Evolutionary conservation across 345 rosid species (phyloP), one percentile per base, ranked within the genome.

Genomic region (Erodium maritimum): DNA sequence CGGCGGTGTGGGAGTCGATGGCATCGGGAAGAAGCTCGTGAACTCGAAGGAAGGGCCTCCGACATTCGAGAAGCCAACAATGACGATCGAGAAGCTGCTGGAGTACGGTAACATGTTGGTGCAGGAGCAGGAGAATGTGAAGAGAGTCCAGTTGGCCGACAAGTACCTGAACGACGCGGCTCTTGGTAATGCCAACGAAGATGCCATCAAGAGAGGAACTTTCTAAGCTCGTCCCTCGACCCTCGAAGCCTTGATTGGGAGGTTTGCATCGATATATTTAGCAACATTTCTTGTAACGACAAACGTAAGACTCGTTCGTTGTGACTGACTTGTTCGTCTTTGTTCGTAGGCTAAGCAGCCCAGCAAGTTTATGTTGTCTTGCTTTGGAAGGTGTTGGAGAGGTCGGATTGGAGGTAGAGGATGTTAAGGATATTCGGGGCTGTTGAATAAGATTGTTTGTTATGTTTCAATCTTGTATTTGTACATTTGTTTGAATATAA

Each of bases 101-200:
- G 85, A 81, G 62, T 91, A 91, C 5, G 96, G 96, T 37, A 70
- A 72, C 77, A 83, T 91, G 98, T 83, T 86, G 66, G 98, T 88
- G 19, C 69, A 70, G 54, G 98, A 91, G 60, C 96, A 91, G 70
- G 93, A 91, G 61, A 91, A 91, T 19, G 95, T 91, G 60, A 91
- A 91, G 88, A 83, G 98, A 71, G 96, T 88, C 59, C 96, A 91
- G 63, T 77, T 91, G 72, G 96, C 98, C 17, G 96, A 88, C 70
- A 83, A 79, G 63, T 91, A 91, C 76, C 11, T 88, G 73, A 79
- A 57, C 18, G 80, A 91, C 55, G 96, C 99, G 34, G 93, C 99
- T 1, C 95, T 93, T 33, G 96, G 99, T 20, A 85, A 83, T 0
- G 99, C 86, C 55, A 93, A 93, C 57, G 71, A 75, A 1, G 96